Percentiles rank a stretch among this genome's conserved stretches.
These are phyloP conservation scores for Taphrina wiesneri DNA, from an alignment of 1,139 yeast species.

Conservation along the genomic window DNA sequence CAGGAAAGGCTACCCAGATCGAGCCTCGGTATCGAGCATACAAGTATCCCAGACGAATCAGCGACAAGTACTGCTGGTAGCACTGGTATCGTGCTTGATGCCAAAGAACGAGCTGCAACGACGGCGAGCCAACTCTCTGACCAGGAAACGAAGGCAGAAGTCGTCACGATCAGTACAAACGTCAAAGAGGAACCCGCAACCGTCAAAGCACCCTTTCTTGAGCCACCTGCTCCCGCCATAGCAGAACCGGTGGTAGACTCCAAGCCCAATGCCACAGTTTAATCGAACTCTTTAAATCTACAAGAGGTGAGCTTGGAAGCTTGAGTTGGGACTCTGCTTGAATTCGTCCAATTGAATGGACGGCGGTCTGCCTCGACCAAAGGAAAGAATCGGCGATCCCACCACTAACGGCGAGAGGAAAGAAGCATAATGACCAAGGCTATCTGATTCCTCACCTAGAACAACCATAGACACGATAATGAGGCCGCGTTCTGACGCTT, in stretches of 20 bases:
- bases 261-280: not conserved
- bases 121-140: not conserved
- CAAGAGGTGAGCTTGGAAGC: not conserved
- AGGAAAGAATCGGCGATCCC: too few relatives aligned
- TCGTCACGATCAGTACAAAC: not conserved
- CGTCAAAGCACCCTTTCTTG: not conserved
- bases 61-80: not conserved
- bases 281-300: not conserved
- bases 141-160: not conserved
- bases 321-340: too few relatives aligned
- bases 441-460: not conserved
- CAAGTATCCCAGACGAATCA: not conserved
- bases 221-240: not conserved
- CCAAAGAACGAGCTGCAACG: not conserved
- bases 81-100: not conserved
- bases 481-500: not conserved
- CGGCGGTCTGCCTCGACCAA: too few relatives aligned
- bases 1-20: not conserved
- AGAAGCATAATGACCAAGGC: not conserved
- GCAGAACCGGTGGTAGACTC: not conserved
- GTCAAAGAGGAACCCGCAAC: not conserved
- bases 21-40: not conserved
- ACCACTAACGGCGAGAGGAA: not conserved
- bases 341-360: too few relatives aligned
- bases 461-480: slow-evolving; percentile 3